These are phyloP conservation scores for Lipomyces yamanashiensis DNA, from an alignment of 805 yeast genomes.

Conservation along the genomic window DNA sequence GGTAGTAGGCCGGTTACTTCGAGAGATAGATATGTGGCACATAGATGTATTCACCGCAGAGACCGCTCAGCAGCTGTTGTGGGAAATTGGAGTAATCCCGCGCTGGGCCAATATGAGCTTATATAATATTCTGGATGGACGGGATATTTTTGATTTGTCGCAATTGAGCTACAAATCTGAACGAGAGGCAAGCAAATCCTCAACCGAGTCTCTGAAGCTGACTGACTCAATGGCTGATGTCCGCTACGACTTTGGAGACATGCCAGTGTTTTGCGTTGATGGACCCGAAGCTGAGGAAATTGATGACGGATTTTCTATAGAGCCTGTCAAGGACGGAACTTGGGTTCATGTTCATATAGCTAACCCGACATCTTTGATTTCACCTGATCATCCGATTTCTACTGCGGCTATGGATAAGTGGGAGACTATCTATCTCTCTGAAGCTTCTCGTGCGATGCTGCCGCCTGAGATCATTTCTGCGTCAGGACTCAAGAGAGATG, in stretches of 20 bases:
- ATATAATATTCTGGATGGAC: constrained; percentile 4
- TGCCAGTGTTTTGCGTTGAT: constrained; percentile 82
- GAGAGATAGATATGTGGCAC: constrained; percentile 24
- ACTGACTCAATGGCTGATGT: constrained; percentile 21
- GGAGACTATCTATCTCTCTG: constrained; percentile 75
- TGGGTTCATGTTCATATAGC: constrained; percentile 77
- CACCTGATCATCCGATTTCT: constrained; percentile 49
- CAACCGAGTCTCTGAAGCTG: not conserved
- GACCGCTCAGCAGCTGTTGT: constrained; percentile 24
- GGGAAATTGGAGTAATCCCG: constrained; percentile 37
- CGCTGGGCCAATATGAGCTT: constrained; percentile 31
- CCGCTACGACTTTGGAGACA: constrained; percentile 40
- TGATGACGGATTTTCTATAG: constrained; percentile 87
- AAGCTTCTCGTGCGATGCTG: constrained; percentile 67
- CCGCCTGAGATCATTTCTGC: constrained; percentile 50
- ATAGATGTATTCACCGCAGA: constrained; percentile 1
- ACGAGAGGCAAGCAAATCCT: not conserved
- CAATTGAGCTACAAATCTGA: not conserved
- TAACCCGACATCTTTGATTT: constrained; percentile 75
- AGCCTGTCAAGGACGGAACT: constrained; percentile 41
- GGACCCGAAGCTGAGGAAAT: constrained; percentile 80
- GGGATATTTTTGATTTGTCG: constrained; percentile 11
- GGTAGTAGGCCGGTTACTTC: constrained; percentile 20
- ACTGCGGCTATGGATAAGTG: constrained; percentile 64
- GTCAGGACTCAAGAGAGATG: constrained; percentile 11